Evolutionary conservation across 2,329 filamentous ascomycete genomes (phyloP).

Genomic region (Aureobasidium sp.): DNA sequence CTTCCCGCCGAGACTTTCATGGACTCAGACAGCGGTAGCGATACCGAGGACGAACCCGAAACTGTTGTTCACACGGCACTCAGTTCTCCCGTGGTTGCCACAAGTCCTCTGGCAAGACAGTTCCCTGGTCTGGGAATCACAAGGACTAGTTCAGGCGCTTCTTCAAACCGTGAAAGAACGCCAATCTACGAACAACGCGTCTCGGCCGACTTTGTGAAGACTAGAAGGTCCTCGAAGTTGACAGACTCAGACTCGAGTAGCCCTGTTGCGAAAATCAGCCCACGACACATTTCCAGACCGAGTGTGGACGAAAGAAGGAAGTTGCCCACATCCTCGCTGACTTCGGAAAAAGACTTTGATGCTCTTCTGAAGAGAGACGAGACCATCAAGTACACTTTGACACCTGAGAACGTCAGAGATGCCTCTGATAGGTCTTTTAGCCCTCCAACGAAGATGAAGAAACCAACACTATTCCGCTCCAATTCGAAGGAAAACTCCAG

Average conservation of each 20-base stretch:
- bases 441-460: neutral
- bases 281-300: neutral
- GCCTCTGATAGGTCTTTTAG: constrained; percentile 18
- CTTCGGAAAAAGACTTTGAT: constrained; percentile 35
- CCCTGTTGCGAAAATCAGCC: neutral
- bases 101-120: neutral
- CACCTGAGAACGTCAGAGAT: constrained; percentile 38
- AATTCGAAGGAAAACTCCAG: neutral
- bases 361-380: constrained; percentile 38
- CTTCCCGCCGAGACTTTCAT: neutral
- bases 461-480: neutral
- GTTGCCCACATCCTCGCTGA: constrained; percentile 4
- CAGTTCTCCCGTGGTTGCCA: neutral
- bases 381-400: constrained; percentile 43
- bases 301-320: constrained; percentile 6
- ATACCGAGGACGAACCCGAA: neutral
- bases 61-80: neutral
- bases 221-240: neutral
- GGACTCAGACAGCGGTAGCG: neutral
- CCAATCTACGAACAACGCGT: neutral
- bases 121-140: constrained; percentile 1
- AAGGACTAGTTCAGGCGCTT: neutral
- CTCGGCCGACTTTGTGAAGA: constrained; percentile 1
- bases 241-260: neutral
- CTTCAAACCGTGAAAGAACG: neutral